Conservation (phyloP, 2,329 filamentous ascomycete species). For the Escovopsis weberi region DNA sequence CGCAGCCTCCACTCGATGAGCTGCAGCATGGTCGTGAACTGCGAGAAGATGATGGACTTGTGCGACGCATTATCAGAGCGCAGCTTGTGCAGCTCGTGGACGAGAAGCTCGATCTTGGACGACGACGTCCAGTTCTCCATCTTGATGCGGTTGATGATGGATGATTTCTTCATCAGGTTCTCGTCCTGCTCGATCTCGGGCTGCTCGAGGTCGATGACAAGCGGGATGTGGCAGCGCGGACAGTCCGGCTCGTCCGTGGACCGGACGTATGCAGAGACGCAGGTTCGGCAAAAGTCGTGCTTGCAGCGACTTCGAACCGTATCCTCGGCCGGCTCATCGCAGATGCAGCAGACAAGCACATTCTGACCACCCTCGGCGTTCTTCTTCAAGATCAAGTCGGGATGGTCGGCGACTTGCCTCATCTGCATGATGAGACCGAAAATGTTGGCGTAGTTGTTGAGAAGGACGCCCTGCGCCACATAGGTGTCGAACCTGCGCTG, state of each 20-base stretch:
- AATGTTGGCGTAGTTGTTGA: constrained; percentile 98
- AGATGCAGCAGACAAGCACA: constrained; percentile 81
- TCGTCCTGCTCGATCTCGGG: constrained; percentile 91
- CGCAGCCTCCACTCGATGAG: constrained; percentile 93
- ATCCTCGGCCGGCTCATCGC: constrained; percentile 91
- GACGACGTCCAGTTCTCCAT: constrained; percentile 99
- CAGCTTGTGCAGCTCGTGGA: constrained; percentile 85
- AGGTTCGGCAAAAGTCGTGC: constrained; percentile 50
- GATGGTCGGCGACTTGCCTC: constrained; percentile 94
- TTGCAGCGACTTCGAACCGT: constrained; percentile 83
- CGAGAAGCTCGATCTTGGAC: constrained; percentile 92
- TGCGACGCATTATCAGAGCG: constrained; percentile 84
- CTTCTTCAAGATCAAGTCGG: constrained; percentile 85
- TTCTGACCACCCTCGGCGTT: constrained; percentile 77
- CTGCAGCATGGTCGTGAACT: constrained; percentile 95
- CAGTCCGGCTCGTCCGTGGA: constrained; percentile 70
- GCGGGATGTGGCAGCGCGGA: constrained; percentile 77
- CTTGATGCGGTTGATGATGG: constrained; percentile 96
- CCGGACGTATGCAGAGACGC: constrained; percentile 43
- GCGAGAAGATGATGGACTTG: constrained; percentile 95
- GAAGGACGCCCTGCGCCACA: constrained; percentile 80
- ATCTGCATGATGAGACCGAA: constrained; percentile 99
- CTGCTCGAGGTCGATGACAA: constrained; percentile 87
- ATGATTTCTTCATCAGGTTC: constrained; percentile 75
- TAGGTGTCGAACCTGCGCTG: constrained; percentile 89